phyloP scores from a whole-genome alignment of 495 filamentous ascomycete species.

The Letharia lupina region DNA sequence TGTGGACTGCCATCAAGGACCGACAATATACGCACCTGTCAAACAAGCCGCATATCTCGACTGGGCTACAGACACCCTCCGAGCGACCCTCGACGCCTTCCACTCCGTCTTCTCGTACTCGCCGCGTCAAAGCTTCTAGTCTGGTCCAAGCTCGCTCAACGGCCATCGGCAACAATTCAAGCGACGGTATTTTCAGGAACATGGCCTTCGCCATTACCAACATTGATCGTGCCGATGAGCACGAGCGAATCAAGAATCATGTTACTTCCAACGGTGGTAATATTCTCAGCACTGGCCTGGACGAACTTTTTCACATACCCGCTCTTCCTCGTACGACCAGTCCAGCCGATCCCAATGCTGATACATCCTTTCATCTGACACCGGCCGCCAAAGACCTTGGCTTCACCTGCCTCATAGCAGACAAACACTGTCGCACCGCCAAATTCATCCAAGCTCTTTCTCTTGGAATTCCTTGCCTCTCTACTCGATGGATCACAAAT shows the following conservation, averaged over 20 bases:
- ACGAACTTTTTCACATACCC: slow-evolving; percentile 65
- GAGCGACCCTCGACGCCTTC: slow-evolving; percentile 36
- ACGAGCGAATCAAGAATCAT: slow-evolving; percentile 44
- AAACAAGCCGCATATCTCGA: slow-evolving; percentile 22
- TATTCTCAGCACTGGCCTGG: slow-evolving; percentile 69
- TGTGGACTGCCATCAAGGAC: slow-evolving; percentile 44
- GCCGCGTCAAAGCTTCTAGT: slow-evolving; percentile 28
- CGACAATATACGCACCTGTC: slow-evolving; percentile 32
- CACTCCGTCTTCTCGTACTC: slow-evolving; percentile 37
- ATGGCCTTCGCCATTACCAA: slow-evolving; percentile 80
- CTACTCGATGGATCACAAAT: slow-evolving; percentile 68
- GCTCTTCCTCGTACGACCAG: slow-evolving; percentile 30
- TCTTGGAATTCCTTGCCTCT: slow-evolving; percentile 77
- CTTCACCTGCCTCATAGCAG: slow-evolving; percentile 79
- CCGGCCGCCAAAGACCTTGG: slow-evolving; percentile 47
- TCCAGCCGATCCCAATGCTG: slow-evolving; percentile 22
- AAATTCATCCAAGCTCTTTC: slow-evolving; percentile 97
- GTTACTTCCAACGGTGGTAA: slow-evolving; percentile 59
- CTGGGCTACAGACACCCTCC: slow-evolving; percentile 34
- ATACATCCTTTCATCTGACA: slow-evolving; percentile 39
- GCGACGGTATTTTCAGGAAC: slow-evolving; percentile 50
- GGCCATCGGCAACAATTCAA: background rate
- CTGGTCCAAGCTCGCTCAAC: slow-evolving; percentile 12
- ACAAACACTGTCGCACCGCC: slow-evolving; percentile 75
- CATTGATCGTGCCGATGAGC: slow-evolving; percentile 36